Evolutionary conservation across 1,284 basidiomycete species (phyloP).

Genomic region (Cystobasidium sp.): DNA sequence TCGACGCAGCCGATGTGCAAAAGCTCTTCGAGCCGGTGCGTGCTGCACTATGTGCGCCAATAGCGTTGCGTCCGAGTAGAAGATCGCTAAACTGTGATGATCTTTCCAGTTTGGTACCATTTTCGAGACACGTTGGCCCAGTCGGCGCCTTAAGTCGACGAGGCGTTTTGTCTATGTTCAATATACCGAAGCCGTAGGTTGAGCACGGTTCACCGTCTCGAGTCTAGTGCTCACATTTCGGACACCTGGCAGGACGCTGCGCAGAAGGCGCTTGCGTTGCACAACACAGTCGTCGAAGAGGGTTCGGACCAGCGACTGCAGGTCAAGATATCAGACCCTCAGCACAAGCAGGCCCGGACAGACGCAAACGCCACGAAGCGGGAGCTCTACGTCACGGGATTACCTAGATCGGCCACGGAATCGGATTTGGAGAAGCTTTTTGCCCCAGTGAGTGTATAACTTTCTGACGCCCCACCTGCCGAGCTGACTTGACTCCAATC

Average conservation of each 20-base stretch:
- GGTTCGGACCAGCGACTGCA: slow-evolving; percentile 65
- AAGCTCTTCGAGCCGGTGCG: slow-evolving; percentile 75
- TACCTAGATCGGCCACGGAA: slow-evolving; percentile 74
- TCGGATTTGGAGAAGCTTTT: slow-evolving; percentile 77
- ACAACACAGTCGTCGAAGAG: slow-evolving; percentile 73
- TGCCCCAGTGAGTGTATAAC: slow-evolving; percentile 63
- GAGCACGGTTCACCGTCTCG: not conserved
- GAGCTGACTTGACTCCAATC: not conserved
- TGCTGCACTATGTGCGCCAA: not conserved
- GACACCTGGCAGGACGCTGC: slow-evolving; percentile 67
- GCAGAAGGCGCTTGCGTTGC: slow-evolving; percentile 73
- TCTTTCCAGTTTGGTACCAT: slow-evolving; percentile 75
- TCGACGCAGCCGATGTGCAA: slow-evolving; percentile 78
- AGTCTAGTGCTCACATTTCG: not conserved
- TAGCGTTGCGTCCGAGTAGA: not conserved
- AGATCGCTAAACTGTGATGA: slow-evolving; percentile 21
- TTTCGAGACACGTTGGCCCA: slow-evolving; percentile 96
- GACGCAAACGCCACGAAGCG: slow-evolving; percentile 78
- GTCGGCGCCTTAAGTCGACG: slow-evolving; percentile 88
- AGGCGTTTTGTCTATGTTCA: slow-evolving; percentile 95
- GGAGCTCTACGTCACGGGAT: slow-evolving; percentile 82
- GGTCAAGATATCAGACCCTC: slow-evolving; percentile 88
- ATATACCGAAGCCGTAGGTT: slow-evolving; percentile 75
- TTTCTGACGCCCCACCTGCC: not conserved
- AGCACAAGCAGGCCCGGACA: slow-evolving; percentile 80